phyloP scores from a whole-genome alignment of 2,329 filamentous ascomycete genomes.

The Pestalotiopsis sp. region DNA sequence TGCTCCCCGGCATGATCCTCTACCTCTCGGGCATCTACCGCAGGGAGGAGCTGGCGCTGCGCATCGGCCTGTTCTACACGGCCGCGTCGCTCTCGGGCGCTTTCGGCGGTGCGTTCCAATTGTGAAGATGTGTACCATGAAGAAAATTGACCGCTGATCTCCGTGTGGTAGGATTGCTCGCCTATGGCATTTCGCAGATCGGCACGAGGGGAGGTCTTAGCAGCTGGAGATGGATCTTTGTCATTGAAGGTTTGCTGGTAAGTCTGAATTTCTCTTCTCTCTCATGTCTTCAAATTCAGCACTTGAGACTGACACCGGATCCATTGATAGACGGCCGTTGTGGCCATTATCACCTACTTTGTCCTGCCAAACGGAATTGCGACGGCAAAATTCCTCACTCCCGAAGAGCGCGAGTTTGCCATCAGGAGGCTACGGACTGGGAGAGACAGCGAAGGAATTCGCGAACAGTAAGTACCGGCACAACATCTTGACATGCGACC shows the following conservation, averaged over 20 bases:
- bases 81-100: constrained; percentile 67
- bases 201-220: constrained; percentile 54
- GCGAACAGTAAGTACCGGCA: not conserved
- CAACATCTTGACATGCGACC: too few relatives aligned
- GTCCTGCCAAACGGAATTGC: constrained; percentile 59
- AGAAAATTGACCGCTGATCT: not conserved
- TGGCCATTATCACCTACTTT: constrained; percentile 54
- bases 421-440: constrained; percentile 43
- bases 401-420: constrained; percentile 53
- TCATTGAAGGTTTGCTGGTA: constrained; percentile 59
- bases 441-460: not conserved
- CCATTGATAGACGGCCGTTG: constrained; percentile 50
- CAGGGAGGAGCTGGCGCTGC: constrained; percentile 59
- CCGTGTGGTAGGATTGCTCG: constrained; percentile 48
- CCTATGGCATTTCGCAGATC: constrained; percentile 63
- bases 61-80: constrained; percentile 71
- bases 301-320: constrained; percentile 4
- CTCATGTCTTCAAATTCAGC: not conserved
- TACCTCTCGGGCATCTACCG: constrained; percentile 67
- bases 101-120: constrained; percentile 51
- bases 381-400: constrained; percentile 54
- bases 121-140: not conserved
- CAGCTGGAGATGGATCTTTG: constrained; percentile 66
- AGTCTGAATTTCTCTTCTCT: constrained; percentile 21
- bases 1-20: constrained; percentile 69